Evolutionary conservation across 2,329 filamentous ascomycete species (phyloP), one percentile per base, ranked within the genome.

Genomic region (Aspergillus sp.): DNA sequence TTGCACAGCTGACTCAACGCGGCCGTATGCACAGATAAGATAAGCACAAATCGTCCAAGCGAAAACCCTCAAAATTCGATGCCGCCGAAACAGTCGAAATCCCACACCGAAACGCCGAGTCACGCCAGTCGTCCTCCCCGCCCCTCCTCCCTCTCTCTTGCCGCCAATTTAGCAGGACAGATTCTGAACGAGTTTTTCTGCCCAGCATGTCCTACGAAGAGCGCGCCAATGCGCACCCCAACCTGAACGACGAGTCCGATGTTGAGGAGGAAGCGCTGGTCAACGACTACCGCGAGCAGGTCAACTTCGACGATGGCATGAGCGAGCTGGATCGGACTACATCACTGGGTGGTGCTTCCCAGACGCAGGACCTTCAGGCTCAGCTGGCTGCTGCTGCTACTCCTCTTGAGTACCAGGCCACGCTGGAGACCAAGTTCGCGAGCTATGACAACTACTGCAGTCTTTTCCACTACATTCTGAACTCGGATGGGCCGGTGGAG

Each of bases 391-490:
- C 93, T 65, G 95, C 95, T 59, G 95, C 95, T 64, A 93, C 95
- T 71, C 95, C 95, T 51, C 84, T 99, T 66, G 95, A 99, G 75
- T 98, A 96, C 78, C 92, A 95, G 73, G 95, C 95, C 48, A 91
- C 93, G 34, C 85, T 99, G 56, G 95, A 98, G 79, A 90, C 91
- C 77, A 98, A 98, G 82, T 97, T 98, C 81, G 89, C 91, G 77
- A 97, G 93, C 82, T 99, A 99, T 83, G 95, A 99, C 81, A 91
- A 91, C 76, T 99, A 99, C 85, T 99, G 95, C 88, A 96, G 91
- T 79, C 83, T 99, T 69, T 99, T 99, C 83, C 95, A 99, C 82
- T 98, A 91, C 80, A 97, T 99, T 77, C 83, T 99, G 74, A 99
- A 99, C 85, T 98, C 93, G 51, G 95, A 98, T 67, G 95, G 95